Percentiles rank a stretch among this genome's conserved stretches.
Conservation (phyloP, 202 grass and related monocot species). For the Carex arenaria region DNA sequence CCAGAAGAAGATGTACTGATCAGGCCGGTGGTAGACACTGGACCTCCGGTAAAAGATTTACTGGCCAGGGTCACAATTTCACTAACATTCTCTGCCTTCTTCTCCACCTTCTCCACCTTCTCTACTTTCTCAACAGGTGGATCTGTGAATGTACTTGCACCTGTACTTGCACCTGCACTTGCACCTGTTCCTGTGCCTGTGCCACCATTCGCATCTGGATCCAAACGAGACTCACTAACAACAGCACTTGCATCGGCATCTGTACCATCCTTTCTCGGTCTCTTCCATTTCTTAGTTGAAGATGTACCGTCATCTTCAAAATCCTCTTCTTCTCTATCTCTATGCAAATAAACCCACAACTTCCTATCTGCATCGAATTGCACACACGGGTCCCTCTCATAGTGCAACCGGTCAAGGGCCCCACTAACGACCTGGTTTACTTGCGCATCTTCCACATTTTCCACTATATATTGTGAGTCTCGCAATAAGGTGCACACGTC, state of each 20-base stretch:
- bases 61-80: neutral
- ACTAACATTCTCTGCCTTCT: conserved; percentile 7
- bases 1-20: neutral
- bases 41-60: neutral
- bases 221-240: neutral
- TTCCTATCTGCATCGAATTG: conserved; percentile 96
- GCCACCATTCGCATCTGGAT: neutral
- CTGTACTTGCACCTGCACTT: neutral
- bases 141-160: neutral
- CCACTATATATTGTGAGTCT: conserved; percentile 95
- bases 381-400: conserved; percentile 94
- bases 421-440: conserved; percentile 98
- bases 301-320: conserved; percentile 99
- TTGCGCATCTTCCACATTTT: conserved; percentile 68
- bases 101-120: neutral
- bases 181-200: neutral
- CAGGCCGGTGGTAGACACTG: neutral
- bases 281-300: conserved; percentile 98
- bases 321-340: conserved; percentile 97
- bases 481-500: conserved; percentile 94
- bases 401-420: conserved; percentile 91
- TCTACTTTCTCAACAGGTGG: conserved; percentile 1
- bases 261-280: conserved; percentile 67
- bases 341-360: conserved; percentile 97
- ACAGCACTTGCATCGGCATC: conserved; percentile 42